A percentile compares a stretch with the other conserved stretches of the same genome.
phyloP scores from a whole-genome alignment of 805 yeast genomes.

The Ogataea allantospora region DNA sequence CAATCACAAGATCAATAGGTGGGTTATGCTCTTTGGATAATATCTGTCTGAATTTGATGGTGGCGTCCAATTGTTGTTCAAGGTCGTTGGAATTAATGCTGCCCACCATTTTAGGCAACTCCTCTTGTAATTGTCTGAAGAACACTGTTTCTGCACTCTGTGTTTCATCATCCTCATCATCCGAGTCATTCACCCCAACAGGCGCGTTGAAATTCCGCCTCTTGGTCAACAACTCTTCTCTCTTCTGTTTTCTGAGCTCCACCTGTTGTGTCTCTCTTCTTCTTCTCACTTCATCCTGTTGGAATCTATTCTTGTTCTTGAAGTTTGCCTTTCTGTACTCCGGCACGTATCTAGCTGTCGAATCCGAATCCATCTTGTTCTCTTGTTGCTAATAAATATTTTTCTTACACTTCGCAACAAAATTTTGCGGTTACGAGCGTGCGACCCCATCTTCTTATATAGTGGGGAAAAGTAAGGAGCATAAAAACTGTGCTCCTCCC shows the following conservation, averaged over 20 bases:
- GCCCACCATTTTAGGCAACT: slow-evolving; percentile 82
- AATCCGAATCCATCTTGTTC: slow-evolving; percentile 59
- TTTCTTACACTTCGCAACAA: slow-evolving; percentile 7
- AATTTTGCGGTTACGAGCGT: slow-evolving; percentile 11
- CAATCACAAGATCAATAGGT: slow-evolving; percentile 90
- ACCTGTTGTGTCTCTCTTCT: slow-evolving; percentile 97
- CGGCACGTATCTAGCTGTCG: slow-evolving; percentile 84
- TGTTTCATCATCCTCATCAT: slow-evolving; percentile 47
- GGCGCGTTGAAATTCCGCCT: slow-evolving; percentile 70
- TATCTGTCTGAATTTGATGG: slow-evolving; percentile 90
- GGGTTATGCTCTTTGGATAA: slow-evolving; percentile 93
- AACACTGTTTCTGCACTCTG: slow-evolving; percentile 34
- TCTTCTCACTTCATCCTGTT: slow-evolving; percentile 94
- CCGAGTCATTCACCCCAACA: slow-evolving; percentile 51
- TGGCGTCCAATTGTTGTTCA: slow-evolving; percentile 81
- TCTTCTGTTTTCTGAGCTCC: slow-evolving; percentile 91
- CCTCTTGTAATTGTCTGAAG: slow-evolving; percentile 52
- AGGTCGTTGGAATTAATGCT: slow-evolving; percentile 72
- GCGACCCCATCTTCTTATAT: not conserved
- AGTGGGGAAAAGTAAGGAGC: slow-evolving; percentile 5
- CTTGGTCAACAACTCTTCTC: slow-evolving; percentile 92
- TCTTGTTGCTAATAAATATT: slow-evolving; percentile 6
- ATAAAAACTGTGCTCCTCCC: slow-evolving; percentile 1
- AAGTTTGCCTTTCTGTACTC: slow-evolving; percentile 96
- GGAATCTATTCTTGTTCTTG: slow-evolving; percentile 91